Base-by-base conservation (phyloP, 1,139 yeast genomes). In the Yarrowia galli region DNA sequence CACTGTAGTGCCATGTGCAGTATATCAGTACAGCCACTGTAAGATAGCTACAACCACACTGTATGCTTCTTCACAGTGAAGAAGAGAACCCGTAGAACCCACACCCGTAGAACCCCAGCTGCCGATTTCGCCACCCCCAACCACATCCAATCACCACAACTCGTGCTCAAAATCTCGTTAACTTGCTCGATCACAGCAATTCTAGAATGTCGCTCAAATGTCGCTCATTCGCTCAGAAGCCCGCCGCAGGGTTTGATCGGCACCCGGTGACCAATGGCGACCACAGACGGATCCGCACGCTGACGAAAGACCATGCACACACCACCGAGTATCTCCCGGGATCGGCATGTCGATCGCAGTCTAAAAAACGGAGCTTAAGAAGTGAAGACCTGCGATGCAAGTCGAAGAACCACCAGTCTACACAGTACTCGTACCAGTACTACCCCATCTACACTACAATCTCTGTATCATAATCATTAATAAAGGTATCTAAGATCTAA, bases 131-230 rank as follows among this genome's bases (percentile, higher is more conserved):
- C n/a, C n/a, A n/a, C n/a, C n/a, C n/a, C 35, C 35, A 15, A 23
- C 28, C 20, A 46, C n/a, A 23, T 16, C 13, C 10, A 23, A 1
- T 3, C 10, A 6, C 6, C 9, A 10, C 12, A 25, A 13, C 25
- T 18, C 48, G 32, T 18, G 16, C 25, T 42, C 43, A n/a, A n/a
- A n/a, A n/a, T n/a, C n/a, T n/a, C 10, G 43, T 16, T n/a, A 6
- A 23, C 51, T 46, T 46, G 51, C 51, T 25, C 35, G 32, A 46
- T 46, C 53, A 25, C 43, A 53, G 60, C 60, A 53, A 53, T 53
- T 53, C 60, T 53, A 53, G 60, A 53, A 53, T 53, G 60, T 38
- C 60, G 60, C 60, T 53, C 60, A 53, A 53, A 22, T 16, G 60
- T 53, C 60, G 22, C 45, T 53, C 45, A 36, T 22, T 18, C 18